A percentile compares a stretch with the other conserved stretches of the same genome.
phyloP scores from a whole-genome alignment of 2,329 filamentous ascomycete genomes.

The Cadophora malorum region DNA sequence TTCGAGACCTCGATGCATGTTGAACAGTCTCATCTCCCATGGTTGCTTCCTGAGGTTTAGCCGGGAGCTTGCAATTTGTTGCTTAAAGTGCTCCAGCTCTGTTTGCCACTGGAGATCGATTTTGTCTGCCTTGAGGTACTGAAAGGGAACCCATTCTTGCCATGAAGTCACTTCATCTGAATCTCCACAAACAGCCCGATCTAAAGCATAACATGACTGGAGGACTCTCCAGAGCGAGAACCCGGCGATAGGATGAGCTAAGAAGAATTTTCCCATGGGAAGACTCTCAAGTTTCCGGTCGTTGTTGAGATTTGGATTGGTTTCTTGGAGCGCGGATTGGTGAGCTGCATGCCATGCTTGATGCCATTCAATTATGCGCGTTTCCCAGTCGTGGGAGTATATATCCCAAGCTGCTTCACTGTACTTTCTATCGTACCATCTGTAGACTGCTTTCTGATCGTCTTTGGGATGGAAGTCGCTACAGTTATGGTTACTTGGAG shows the following conservation, averaged over 20 bases:
- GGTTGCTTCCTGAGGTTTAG: too few species aligned
- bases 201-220: slow-evolving; percentile 29
- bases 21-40: too few species aligned
- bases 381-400: too few species aligned
- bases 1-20: too few species aligned
- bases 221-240: slow-evolving; percentile 33
- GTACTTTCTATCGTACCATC: too few species aligned
- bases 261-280: slow-evolving; percentile 24
- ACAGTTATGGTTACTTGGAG: too few species aligned
- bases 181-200: slow-evolving; percentile 25
- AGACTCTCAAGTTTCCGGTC: too few species aligned
- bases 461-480: too few species aligned
- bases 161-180: slow-evolving; percentile 16
- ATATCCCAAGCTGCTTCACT: too few species aligned
- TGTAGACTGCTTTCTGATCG: too few species aligned
- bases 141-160: slow-evolving; percentile 16
- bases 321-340: not conserved
- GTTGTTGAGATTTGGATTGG: too few species aligned
- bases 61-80: not conserved
- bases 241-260: slow-evolving; percentile 29
- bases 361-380: too few species aligned
- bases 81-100: slow-evolving; percentile 8
- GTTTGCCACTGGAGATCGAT: slow-evolving; percentile 4
- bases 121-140: slow-evolving; percentile 12
- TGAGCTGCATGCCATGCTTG: not conserved